phyloP scores from a whole-genome alignment of 257 asterid genomes.

The Knoxia roxburghii region DNA sequence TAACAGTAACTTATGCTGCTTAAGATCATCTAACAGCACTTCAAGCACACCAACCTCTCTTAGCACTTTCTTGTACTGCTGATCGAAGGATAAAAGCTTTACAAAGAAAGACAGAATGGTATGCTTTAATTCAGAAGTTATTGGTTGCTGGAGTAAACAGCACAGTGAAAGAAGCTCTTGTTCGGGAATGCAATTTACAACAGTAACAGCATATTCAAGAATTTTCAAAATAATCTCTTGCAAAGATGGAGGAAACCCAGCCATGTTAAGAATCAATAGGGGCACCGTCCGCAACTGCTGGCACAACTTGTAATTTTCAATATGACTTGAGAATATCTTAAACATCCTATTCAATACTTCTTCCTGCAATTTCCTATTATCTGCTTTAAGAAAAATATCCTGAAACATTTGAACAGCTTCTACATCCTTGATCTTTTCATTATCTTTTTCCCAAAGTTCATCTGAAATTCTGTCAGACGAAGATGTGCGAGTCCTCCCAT shows the following conservation, averaged over 20 bases:
- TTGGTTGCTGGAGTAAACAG: slow-evolving; percentile 92
- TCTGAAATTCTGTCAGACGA: slow-evolving; percentile 69
- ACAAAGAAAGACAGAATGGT: slow-evolving; percentile 86
- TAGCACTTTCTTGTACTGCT: slow-evolving; percentile 88
- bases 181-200: slow-evolving; percentile 91
- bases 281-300: slow-evolving; percentile 96
- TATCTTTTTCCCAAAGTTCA: slow-evolving; percentile 84
- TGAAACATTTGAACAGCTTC: slow-evolving; percentile 97
- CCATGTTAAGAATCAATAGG: slow-evolving; percentile 93
- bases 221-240: slow-evolving; percentile 94
- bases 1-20: slow-evolving; percentile 72
- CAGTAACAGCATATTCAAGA: slow-evolving; percentile 96
- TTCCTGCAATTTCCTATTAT: slow-evolving; percentile 77
- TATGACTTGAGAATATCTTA: slow-evolving; percentile 91
- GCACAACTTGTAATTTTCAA: slow-evolving; percentile 86
- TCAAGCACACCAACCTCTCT: slow-evolving; percentile 98
- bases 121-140: slow-evolving; percentile 68
- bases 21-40: slow-evolving; percentile 91
- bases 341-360: slow-evolving; percentile 93
- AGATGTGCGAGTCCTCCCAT: slow-evolving; percentile 61
- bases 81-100: slow-evolving; percentile 91
- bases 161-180: slow-evolving; percentile 97
- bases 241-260: slow-evolving; percentile 73
- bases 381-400: slow-evolving; percentile 91
- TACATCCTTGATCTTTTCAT: slow-evolving; percentile 80